Evolutionary conservation across 768 basidiomycete species (phyloP).

Genomic region (Lactarius akahatsu): DNA sequence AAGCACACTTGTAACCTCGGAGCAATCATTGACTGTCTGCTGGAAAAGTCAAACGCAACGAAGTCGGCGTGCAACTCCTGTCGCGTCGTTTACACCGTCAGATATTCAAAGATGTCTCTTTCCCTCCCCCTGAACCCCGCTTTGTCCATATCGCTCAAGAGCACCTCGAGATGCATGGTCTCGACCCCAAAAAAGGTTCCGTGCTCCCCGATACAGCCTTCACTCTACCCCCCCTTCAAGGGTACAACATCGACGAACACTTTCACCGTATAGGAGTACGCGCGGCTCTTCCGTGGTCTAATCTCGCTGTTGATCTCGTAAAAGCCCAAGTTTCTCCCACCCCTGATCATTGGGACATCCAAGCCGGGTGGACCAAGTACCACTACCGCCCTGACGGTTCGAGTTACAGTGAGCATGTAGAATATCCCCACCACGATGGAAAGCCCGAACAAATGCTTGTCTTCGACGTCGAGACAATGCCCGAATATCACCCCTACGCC

Average conservation of each 20-base stretch:
- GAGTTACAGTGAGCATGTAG: slow-evolving; percentile 70
- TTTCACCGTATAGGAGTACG: slow-evolving; percentile 76
- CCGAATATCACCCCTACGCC: slow-evolving; percentile 74
- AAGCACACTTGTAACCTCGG: not conserved
- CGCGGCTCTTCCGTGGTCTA: slow-evolving; percentile 75
- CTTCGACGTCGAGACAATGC: slow-evolving; percentile 95
- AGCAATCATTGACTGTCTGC: not conserved
- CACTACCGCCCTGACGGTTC: slow-evolving; percentile 68
- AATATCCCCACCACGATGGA: slow-evolving; percentile 61
- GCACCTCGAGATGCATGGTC: slow-evolving; percentile 78
- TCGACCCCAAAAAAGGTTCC: slow-evolving; percentile 78
- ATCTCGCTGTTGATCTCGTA: slow-evolving; percentile 61
- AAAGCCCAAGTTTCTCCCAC: slow-evolving; percentile 55
- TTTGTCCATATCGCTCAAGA: slow-evolving; percentile 75
- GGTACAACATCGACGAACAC: slow-evolving; percentile 79
- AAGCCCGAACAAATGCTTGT: slow-evolving; percentile 70
- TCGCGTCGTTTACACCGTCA: slow-evolving; percentile 78
- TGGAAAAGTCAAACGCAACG: slow-evolving; percentile 65
- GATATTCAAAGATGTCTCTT: slow-evolving; percentile 69
- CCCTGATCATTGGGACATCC: slow-evolving; percentile 53
- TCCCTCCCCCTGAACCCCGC: slow-evolving; percentile 57
- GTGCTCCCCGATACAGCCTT: slow-evolving; percentile 77
- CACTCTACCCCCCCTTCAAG: slow-evolving; percentile 81
- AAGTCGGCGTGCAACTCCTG: slow-evolving; percentile 91
- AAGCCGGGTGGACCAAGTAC: slow-evolving; percentile 92